phyloP scores from a whole-genome alignment of 352 stramenopile species.

The Globisporangium paddicum region DNA sequence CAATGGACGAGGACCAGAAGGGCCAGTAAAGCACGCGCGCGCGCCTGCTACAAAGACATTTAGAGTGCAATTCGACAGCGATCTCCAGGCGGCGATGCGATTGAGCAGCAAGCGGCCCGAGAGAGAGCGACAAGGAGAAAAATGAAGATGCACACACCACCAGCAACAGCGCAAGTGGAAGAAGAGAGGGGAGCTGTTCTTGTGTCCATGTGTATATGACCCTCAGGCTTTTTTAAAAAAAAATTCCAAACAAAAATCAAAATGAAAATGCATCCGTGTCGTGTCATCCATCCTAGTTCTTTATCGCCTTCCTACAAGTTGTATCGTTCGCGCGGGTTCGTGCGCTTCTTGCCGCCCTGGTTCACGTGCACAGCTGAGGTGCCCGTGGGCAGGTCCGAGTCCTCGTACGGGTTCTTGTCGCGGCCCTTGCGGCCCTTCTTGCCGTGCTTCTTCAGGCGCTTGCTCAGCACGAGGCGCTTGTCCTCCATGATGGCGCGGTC shows the following conservation, averaged over 20 bases:
- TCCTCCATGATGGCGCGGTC: conserved; percentile 59
- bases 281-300: too few relatives aligned
- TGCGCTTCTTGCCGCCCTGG: conserved; percentile 70
- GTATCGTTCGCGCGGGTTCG: conserved; percentile 42
- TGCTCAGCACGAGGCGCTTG: conserved; percentile 60
- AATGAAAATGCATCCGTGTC: too few relatives aligned
- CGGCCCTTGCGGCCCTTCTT: conserved; percentile 95
- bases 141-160: neutral
- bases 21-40: conserved; percentile 40
- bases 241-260: conserved; percentile 4
- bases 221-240: conserved; percentile 6
- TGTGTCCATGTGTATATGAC: conserved; percentile 17
- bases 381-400: conserved; percentile 67
- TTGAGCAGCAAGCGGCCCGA: neutral
- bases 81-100: neutral
- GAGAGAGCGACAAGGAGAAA: conserved; percentile 1
- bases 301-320: conserved; percentile 21
- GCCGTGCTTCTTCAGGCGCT: conserved; percentile 90
- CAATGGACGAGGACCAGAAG: conserved; percentile 84
- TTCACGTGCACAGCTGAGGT: conserved; percentile 57
- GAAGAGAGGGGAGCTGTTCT: conserved; percentile 9
- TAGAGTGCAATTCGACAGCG: conserved; percentile 3
- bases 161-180: conserved; percentile 5
- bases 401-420: conserved; percentile 97
- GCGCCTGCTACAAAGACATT: conserved; percentile 9